Evolutionary conservation across 805 yeast species (phyloP), one percentile per base, ranked within the genome.

Genomic region (Barnettozyma salicaria): DNA sequence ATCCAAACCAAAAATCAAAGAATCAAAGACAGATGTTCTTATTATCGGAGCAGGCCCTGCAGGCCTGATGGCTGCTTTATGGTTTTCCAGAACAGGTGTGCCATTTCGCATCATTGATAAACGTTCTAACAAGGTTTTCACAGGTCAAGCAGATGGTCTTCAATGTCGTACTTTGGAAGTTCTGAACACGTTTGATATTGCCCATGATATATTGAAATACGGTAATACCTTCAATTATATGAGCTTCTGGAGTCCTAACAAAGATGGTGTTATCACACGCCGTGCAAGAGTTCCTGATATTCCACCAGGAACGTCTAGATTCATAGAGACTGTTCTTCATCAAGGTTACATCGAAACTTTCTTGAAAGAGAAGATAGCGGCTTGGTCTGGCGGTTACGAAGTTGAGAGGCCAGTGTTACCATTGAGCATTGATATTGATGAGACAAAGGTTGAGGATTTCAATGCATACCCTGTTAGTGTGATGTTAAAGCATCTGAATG

Each of bases 91-190:
- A 18, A 9, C 21, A 12, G 31, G 31, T 18, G 19, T 28, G 8
- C 12, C 13, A 8, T 28, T 18, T 11, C 20, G 31, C 6, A 17
- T 28, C n/a, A 28, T 28, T 18, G 31, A 28, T 18, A 28, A 28
- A 28, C 31, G 31, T 18, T 28, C 31, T 3, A 13, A 28, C 13
- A 28, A 28, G 19, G 21, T 28, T 14, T 28, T 28, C 8, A 28
- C 31, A 7, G 31, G 31, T 11, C 31, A 19, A 28, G 31, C 31
- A 12, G 31, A 28, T 28, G 31, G 31, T 18, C n/a, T 28, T 7
- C 31, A 28, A 12, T 28, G 31, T 13, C 31, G 31, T 18, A 28
- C 31, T 28, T 28, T 28, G 10, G 31, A 28, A 28, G 31, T 28
- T 18, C n/a, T 28, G 8, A 28, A 18, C 31, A 28, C 31, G 12